phyloP scores from a whole-genome alignment of 202 grass and related monocot genomes.

The Zoysia matrella region DNA sequence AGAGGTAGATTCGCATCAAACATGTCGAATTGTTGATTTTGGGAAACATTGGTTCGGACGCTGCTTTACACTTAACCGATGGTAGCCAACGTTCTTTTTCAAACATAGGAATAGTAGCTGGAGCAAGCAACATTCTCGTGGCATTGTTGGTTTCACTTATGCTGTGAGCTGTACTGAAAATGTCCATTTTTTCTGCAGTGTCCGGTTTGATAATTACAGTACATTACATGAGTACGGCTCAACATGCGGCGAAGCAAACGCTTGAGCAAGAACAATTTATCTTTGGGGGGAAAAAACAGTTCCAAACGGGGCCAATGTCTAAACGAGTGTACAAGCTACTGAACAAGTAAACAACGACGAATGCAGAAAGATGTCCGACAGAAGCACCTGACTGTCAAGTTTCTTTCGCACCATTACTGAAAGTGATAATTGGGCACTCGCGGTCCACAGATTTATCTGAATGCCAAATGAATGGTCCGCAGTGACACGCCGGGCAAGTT shows the following conservation, averaged over 20 bases:
- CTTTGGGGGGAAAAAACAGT: background rate
- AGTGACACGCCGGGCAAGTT: background rate
- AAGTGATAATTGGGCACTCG: background rate
- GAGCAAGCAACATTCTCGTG: background rate
- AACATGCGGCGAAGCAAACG: background rate
- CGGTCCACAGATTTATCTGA: slow-evolving; percentile 17
- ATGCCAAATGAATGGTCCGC: background rate
- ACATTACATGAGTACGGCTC: background rate
- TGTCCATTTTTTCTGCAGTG: background rate
- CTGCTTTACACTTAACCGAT: background rate
- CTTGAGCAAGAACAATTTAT: background rate
- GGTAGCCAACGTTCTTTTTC: background rate
- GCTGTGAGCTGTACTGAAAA: background rate
- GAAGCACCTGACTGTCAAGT: background rate
- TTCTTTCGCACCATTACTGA: background rate
- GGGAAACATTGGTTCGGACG: background rate
- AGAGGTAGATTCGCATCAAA: background rate
- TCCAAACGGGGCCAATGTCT: background rate
- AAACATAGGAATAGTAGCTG: background rate
- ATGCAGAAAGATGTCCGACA: background rate
- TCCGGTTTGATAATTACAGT: background rate
- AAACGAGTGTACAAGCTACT: background rate
- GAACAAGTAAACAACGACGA: background rate
- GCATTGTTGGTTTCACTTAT: background rate
- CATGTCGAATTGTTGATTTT: background rate